A percentile compares a stretch with the other conserved stretches of the same genome.
phyloP scores from a whole-genome alignment of 805 yeast species.

The Ogataea populi-albae region DNA sequence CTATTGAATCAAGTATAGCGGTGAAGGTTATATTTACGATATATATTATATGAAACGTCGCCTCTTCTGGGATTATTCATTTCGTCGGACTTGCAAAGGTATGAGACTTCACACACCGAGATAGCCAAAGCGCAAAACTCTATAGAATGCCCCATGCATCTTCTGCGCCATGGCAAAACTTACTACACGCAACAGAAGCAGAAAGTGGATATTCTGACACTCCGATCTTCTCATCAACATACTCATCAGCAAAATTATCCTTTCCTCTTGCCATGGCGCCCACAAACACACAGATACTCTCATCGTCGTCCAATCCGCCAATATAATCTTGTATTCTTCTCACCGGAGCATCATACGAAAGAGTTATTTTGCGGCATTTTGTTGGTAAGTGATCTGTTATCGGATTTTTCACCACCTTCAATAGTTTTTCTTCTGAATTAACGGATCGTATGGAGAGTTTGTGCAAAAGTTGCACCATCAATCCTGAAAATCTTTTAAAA shows the following conservation, averaged over 20 bases:
- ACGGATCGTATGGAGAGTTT: slow-evolving; percentile 91
- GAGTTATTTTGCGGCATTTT: slow-evolving; percentile 89
- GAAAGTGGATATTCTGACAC: slow-evolving; percentile 92
- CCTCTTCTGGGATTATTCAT: too few species aligned
- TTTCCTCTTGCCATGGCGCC: slow-evolving; percentile 99
- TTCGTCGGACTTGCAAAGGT: too few species aligned
- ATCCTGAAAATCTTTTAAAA: slow-evolving; percentile 93
- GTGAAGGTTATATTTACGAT: too few species aligned
- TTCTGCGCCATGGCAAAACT: slow-evolving; percentile 98
- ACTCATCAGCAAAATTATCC: slow-evolving; percentile 96
- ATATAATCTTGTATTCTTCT: slow-evolving; percentile 88
- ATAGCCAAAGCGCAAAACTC: too few species aligned
- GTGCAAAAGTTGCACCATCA: slow-evolving; percentile 95
- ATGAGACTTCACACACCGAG: too few species aligned
- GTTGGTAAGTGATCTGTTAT: slow-evolving; percentile 95
- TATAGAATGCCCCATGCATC: slow-evolving; percentile 85
- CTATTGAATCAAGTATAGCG: too few species aligned
- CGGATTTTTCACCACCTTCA: slow-evolving; percentile 94
- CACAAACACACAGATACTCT: slow-evolving; percentile 95
- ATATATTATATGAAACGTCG: too few species aligned
- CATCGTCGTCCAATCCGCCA: slow-evolving; percentile 73
- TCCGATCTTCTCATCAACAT: slow-evolving; percentile 93
- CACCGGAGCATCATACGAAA: slow-evolving; percentile 89
- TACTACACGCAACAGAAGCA: slow-evolving; percentile 97
- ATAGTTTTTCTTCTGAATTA: slow-evolving; percentile 88